phyloP scores from a whole-genome alignment of 768 basidiomycete genomes.

The Termitomyces sp. region DNA sequence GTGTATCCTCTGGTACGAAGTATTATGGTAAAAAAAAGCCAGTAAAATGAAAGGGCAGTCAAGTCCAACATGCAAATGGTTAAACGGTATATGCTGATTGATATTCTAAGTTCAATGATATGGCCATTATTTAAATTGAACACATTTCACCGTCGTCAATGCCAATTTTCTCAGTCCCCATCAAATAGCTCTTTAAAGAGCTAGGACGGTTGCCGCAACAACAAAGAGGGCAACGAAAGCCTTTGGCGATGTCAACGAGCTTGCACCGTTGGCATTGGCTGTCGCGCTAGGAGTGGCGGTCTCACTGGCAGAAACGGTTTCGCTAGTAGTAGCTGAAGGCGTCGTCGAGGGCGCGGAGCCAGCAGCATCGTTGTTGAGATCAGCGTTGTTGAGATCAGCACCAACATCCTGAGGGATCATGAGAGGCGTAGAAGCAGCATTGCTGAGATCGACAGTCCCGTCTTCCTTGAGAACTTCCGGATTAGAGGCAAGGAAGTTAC shows the following conservation, averaged over 20 bases:
- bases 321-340: constrained; percentile 10
- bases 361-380: constrained; percentile 34
- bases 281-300: constrained; percentile 19
- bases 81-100: constrained; percentile 27
- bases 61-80: constrained; percentile 13
- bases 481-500: constrained; percentile 43
- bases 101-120: constrained; percentile 27
- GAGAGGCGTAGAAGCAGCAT: constrained; percentile 40
- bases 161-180: constrained; percentile 1
- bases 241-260: constrained; percentile 44
- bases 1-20: constrained; percentile 4
- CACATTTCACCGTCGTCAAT: constrained; percentile 14
- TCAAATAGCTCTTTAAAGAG: constrained; percentile 33
- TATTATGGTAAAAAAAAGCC: constrained; percentile 18
- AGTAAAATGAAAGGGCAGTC: constrained; percentile 20
- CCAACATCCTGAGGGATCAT: constrained; percentile 60
- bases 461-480: constrained; percentile 46
- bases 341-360: constrained; percentile 18
- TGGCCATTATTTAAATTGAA: constrained; percentile 14
- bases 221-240: constrained; percentile 47
- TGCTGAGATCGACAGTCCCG: constrained; percentile 49
- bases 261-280: constrained; percentile 47
- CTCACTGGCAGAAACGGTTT: constrained; percentile 22
- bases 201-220: constrained; percentile 41
- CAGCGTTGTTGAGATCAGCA: constrained; percentile 39